phyloP scores from a whole-genome alignment of 1,139 yeast genomes.

The Torulaspora globosa region DNA sequence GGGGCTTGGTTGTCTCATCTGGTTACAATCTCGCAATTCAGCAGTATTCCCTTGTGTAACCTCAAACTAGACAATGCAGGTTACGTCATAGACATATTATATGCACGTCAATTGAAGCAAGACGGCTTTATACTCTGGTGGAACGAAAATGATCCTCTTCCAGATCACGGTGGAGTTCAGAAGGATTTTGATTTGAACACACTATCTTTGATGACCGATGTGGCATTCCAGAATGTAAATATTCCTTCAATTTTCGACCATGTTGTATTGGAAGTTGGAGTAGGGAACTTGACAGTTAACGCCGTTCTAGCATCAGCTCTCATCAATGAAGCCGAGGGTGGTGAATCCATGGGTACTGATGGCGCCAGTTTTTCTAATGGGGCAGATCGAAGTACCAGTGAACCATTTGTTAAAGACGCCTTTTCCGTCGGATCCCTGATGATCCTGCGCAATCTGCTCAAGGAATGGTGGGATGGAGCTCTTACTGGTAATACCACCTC shows the following conservation, averaged over 20 bases:
- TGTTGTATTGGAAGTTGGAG: slow-evolving; percentile 72
- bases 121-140: slow-evolving; percentile 85
- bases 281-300: slow-evolving; percentile 77
- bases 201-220: slow-evolving; percentile 48
- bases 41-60: slow-evolving; percentile 84
- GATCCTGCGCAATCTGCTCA: slow-evolving; percentile 69
- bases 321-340: slow-evolving; percentile 86
- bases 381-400: slow-evolving; percentile 40
- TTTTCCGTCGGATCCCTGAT: slow-evolving; percentile 74
- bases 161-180: slow-evolving; percentile 85
- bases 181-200: slow-evolving; percentile 46
- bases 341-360: slow-evolving; percentile 61
- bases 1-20: slow-evolving; percentile 73
- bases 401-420: slow-evolving; percentile 62
- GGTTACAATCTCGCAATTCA: slow-evolving; percentile 61
- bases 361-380: slow-evolving; percentile 37
- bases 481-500: slow-evolving; percentile 64
- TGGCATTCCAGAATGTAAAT: slow-evolving; percentile 70
- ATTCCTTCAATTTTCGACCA: slow-evolving; percentile 77
- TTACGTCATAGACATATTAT: slow-evolving; percentile 76
- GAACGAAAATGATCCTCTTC: slow-evolving; percentile 67
- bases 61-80: slow-evolving; percentile 71
- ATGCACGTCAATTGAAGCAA: slow-evolving; percentile 68
- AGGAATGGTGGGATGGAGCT: slow-evolving; percentile 95
- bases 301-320: slow-evolving; percentile 81